phyloP scores from a whole-genome alignment of 768 basidiomycete species.

The Kwoniella dendrophila region DNA sequence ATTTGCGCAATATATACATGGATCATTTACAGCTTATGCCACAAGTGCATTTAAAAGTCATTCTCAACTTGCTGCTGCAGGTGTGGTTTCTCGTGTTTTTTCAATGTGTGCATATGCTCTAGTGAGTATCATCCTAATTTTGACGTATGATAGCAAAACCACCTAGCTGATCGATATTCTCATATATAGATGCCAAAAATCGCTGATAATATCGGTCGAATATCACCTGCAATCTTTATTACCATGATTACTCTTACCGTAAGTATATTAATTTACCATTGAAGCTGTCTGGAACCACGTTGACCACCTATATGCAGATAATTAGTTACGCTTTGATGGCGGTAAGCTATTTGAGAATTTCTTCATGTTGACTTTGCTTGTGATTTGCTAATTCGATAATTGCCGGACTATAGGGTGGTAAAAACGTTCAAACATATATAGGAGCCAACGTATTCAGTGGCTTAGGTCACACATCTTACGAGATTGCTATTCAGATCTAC shows the following conservation, averaged over 20 bases:
- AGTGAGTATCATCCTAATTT: not conserved
- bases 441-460: slow-evolving; percentile 19
- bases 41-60: slow-evolving; percentile 18
- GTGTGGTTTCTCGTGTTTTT: slow-evolving; percentile 18
- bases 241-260: slow-evolving; percentile 2
- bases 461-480: slow-evolving; percentile 6
- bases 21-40: slow-evolving; percentile 14
- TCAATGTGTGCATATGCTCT: slow-evolving; percentile 13
- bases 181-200: slow-evolving; percentile 15
- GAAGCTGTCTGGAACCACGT: too few species aligned
- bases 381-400: not conserved
- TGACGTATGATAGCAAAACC: not conserved
- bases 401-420: slow-evolving; percentile 3
- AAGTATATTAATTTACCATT: not conserved
- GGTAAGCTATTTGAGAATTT: not conserved
- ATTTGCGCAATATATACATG: slow-evolving; percentile 11
- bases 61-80: slow-evolving; percentile 13
- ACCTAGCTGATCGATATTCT: not conserved
- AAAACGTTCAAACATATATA: slow-evolving; percentile 18
- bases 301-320: not conserved
- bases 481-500: slow-evolving; percentile 18
- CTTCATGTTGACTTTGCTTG: not conserved
- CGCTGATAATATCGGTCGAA: slow-evolving; percentile 13
- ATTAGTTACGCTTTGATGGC: slow-evolving; percentile 18
- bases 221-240: slow-evolving; percentile 5